Evolutionary conservation across 768 basidiomycete genomes (phyloP).

Genomic region (Leccinum obscurum): DNA sequence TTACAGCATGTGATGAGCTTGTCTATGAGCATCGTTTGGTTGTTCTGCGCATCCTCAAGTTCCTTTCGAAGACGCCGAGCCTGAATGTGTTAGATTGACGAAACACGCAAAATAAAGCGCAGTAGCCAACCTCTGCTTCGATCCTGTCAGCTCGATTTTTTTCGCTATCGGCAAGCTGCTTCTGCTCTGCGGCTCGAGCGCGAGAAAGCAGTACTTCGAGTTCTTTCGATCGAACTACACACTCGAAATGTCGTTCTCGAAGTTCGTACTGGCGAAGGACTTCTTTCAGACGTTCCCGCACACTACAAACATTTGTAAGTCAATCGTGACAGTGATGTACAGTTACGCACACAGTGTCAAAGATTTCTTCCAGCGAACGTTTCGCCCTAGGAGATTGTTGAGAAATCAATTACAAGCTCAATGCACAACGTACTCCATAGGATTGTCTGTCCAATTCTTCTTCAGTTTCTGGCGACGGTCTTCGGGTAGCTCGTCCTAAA

Average conservation of each 20-base stretch:
- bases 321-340: not conserved
- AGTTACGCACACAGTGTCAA: slow-evolving; percentile 74
- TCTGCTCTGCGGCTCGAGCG: slow-evolving; percentile 85
- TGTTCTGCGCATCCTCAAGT: slow-evolving; percentile 76
- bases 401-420: slow-evolving; percentile 3
- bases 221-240: slow-evolving; percentile 89
- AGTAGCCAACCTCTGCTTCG: slow-evolving; percentile 68
- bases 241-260: slow-evolving; percentile 90
- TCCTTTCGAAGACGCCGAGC: slow-evolving; percentile 70
- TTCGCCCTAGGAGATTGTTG: slow-evolving; percentile 51
- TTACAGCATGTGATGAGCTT: slow-evolving; percentile 84
- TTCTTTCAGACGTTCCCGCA: slow-evolving; percentile 84
- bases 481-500: slow-evolving; percentile 65
- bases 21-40: slow-evolving; percentile 79
- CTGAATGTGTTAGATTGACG: slow-evolving; percentile 37
- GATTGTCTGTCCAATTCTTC: slow-evolving; percentile 81
- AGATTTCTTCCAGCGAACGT: slow-evolving; percentile 77
- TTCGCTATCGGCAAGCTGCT: slow-evolving; percentile 78
- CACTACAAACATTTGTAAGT: slow-evolving; percentile 42
- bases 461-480: slow-evolving; percentile 66
- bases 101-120: slow-evolving; percentile 4
- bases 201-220: slow-evolving; percentile 84
- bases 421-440: slow-evolving; percentile 57
- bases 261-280: slow-evolving; percentile 86
- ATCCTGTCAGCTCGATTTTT: slow-evolving; percentile 62